phyloP scores from a whole-genome alignment of 1,284 basidiomycete genomes.

The Ganoderma multipileum region DNA sequence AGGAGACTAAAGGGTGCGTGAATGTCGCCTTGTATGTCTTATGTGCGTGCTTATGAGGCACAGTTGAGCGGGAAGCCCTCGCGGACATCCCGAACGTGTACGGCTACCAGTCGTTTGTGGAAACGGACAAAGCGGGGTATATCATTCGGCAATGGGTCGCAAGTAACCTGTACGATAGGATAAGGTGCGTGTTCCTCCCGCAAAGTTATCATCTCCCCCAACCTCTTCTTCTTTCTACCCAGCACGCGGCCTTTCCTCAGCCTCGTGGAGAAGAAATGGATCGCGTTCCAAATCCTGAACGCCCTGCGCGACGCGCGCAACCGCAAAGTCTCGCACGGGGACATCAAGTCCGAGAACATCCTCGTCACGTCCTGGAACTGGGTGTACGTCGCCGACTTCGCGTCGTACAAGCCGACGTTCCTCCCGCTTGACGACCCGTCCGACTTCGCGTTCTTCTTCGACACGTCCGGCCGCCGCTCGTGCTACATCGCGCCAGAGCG shows the following conservation, averaged over 20 bases:
- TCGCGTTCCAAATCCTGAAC: slow-evolving; percentile 91
- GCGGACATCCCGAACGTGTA: slow-evolving; percentile 89
- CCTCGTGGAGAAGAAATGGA: slow-evolving; percentile 97
- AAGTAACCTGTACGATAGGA: slow-evolving; percentile 95
- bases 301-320: slow-evolving; percentile 86
- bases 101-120: slow-evolving; percentile 89
- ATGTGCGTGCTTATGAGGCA: slow-evolving; percentile 12
- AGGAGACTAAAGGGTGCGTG: slow-evolving; percentile 67
- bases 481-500: slow-evolving; percentile 98
- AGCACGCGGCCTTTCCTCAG: slow-evolving; percentile 97
- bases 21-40: not conserved
- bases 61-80: slow-evolving; percentile 87
- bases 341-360: slow-evolving; percentile 98
- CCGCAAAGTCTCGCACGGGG: slow-evolving; percentile 91
- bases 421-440: slow-evolving; percentile 97
- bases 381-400: slow-evolving; percentile 96
- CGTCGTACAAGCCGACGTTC: slow-evolving; percentile 95
- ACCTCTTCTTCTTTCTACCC: not conserved
- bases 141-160: slow-evolving; percentile 95
- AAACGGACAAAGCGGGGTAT: slow-evolving; percentile 97
- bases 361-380: slow-evolving; percentile 97
- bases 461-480: slow-evolving; percentile 91
- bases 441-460: slow-evolving; percentile 98
- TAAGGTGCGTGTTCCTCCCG: slow-evolving; percentile 71
- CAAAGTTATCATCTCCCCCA: not conserved